These are phyloP conservation scores for Thermomucor indicae-seudaticae DNA, from an alignment of 371 early-diverging fungal species.

Conservation along the genomic window DNA sequence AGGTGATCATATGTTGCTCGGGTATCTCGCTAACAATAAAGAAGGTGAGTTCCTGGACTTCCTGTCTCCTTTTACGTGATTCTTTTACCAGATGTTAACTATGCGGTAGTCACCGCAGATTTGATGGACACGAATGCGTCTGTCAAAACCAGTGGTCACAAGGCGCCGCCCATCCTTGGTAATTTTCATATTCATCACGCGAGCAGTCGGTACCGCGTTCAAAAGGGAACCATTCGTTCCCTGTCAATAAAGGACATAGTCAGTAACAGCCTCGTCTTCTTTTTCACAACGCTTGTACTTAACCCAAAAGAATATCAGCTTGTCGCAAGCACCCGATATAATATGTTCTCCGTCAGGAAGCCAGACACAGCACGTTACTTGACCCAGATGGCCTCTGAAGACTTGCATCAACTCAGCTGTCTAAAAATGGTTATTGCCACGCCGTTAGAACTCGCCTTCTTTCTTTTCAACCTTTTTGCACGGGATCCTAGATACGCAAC, in stretches of 20 bases:
- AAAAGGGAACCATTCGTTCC: no score
- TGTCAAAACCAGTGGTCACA: constrained; percentile 70
- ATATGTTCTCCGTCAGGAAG: constrained; percentile 70
- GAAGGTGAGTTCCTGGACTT: no score
- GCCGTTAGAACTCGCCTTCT: no score
- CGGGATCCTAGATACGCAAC: no score
- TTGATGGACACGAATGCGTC: constrained; percentile 69
- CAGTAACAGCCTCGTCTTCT: no score
- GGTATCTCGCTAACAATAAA: constrained; percentile 48
- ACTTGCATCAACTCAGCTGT: constrained; percentile 51
- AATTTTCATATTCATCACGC: constrained; percentile 82
- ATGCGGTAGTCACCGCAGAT: no score
- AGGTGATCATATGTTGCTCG: constrained; percentile 74
- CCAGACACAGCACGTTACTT: constrained; percentile 84
- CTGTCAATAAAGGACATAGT: no score
- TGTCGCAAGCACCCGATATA: constrained; percentile 79
- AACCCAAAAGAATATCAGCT: constrained; percentile 72
- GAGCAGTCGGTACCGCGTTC: constrained; percentile 51
- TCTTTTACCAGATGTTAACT: no score
- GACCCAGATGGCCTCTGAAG: constrained; percentile 61
- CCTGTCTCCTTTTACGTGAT: no score
- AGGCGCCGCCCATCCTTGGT: constrained; percentile 69
- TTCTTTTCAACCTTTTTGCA: no score
- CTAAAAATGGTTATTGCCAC: constrained; percentile 18
- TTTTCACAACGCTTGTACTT: no score